A percentile compares a stretch with the other conserved stretches of the same genome.
These are phyloP conservation scores for Hirschfeldia incana DNA, from an alignment of 345 rosid genomes.

Conservation along the genomic window DNA sequence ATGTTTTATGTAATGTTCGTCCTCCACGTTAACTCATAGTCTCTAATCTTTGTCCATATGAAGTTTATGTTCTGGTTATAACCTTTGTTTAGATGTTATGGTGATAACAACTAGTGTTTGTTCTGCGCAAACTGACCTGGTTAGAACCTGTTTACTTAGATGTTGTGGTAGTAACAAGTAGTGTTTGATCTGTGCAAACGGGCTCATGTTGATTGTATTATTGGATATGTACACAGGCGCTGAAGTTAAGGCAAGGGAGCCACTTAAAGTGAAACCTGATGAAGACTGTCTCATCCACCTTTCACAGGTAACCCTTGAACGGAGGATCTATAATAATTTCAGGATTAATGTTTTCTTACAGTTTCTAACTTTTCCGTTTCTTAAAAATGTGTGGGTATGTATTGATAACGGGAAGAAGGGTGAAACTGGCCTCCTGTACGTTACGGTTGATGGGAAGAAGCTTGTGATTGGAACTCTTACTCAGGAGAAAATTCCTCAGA, in stretches of 20 bases:
- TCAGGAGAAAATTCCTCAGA: slow-evolving; percentile 51
- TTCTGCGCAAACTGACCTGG: neutral
- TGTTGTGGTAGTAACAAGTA: neutral
- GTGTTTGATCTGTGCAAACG: neutral
- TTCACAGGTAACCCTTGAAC: slow-evolving; percentile 47
- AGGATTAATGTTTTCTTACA: neutral
- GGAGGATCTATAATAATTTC: neutral
- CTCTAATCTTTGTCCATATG: no score
- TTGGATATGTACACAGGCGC: slow-evolving; percentile 36
- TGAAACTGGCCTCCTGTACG: slow-evolving; percentile 49
- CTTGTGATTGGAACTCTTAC: slow-evolving; percentile 60
- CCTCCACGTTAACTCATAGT: no score
- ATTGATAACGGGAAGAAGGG: slow-evolving; percentile 58
- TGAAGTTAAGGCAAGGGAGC: slow-evolving; percentile 57
- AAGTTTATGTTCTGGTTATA: no score
- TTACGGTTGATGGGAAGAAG: slow-evolving; percentile 50
- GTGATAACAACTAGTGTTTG: no score
- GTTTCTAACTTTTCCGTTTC: neutral
- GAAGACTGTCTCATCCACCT: slow-evolving; percentile 43
- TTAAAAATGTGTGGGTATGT: slow-evolving; percentile 47
- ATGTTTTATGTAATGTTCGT: no score
- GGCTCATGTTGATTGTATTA: neutral
- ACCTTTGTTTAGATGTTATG: no score
- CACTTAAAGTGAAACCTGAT: slow-evolving; percentile 43
- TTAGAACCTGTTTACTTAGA: neutral